A percentile compares a stretch with the other conserved stretches of the same genome.
phyloP scores from a whole-genome alignment of 2,329 filamentous ascomycete species.

The Aspergillus ochraceoroseus region DNA sequence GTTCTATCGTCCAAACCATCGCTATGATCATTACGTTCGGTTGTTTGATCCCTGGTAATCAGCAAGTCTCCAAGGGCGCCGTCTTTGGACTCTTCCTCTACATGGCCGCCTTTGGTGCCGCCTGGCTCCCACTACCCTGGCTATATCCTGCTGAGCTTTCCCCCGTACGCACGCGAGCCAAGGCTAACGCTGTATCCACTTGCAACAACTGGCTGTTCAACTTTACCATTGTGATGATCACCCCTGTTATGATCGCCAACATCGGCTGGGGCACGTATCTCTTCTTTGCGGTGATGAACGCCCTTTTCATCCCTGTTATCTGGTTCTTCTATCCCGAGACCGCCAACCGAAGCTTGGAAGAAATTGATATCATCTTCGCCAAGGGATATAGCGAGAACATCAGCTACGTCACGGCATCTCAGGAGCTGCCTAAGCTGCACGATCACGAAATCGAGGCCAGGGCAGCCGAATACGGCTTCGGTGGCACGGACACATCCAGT shows the following conservation, averaged over 20 bases:
- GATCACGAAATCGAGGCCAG: conserved; percentile 36
- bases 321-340: conserved; percentile 54
- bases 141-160: conserved; percentile 49
- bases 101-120: conserved; percentile 64
- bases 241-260: conserved; percentile 39
- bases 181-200: conserved; percentile 53
- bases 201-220: conserved; percentile 55
- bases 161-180: conserved; percentile 52
- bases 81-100: conserved; percentile 63
- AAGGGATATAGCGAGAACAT: conserved; percentile 44
- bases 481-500: conserved; percentile 17
- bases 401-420: conserved; percentile 35
- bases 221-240: conserved; percentile 52
- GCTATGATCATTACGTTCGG: conserved; percentile 40
- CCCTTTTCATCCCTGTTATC: conserved; percentile 49
- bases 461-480: conserved; percentile 32
- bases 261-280: conserved; percentile 45
- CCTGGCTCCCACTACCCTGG: conserved; percentile 62
- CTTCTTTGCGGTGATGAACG: conserved; percentile 43
- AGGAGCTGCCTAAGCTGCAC: conserved; percentile 32
- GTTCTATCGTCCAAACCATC: conserved; percentile 38
- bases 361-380: conserved; percentile 45
- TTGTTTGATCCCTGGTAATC: conserved; percentile 34
- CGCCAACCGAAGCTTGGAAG: conserved; percentile 42
- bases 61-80: conserved; percentile 33